Evolutionary conservation across 805 yeast genomes (phyloP), one percentile per base, ranked within the genome.

Genomic region (Torulaspora delbrueckii): DNA sequence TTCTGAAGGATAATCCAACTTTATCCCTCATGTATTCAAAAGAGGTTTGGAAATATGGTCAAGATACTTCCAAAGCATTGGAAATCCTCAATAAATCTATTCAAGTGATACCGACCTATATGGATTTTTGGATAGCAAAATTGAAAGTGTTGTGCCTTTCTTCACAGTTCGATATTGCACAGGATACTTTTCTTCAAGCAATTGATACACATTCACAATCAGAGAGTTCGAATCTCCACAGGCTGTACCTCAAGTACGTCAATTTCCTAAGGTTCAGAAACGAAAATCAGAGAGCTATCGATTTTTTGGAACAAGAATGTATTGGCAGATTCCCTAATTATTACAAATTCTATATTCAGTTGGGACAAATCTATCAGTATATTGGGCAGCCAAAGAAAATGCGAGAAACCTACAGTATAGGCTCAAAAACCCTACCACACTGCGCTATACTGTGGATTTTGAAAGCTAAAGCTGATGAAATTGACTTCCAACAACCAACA

Each of bases 11-110:
- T 3, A 59, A 67, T 25, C 79, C 77, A 31, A 57, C 75, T 9
- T 71, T 87, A 35, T 74, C 78, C 65, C 63, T 87, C 42, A 77
- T 82, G 79, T 86, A 78, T 57, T 84, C 95, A 0, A 82, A 83
- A 53, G 90, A 84, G 54, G 69, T 74, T 42, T 80, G 88, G 83
- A 63, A 67, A 36, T 46, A 68, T 19, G 73, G 66, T 2, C 58
- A 68, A 1, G 79, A 84, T 53, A 55, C 74, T 1, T 65, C 59
- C 1, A 74, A 69, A 3, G 84, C 96, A 0, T 67, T 81, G 42
- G 54, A 58, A 1, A 75, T 86, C 3, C 65, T 89, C 5, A 58
- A 67, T 2, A 65, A 70, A 10, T 84, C 84, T 0, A 59, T 76
- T 35, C 57, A 66, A 4, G 43, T 53, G 2, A 63, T 76, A 7